phyloP scores from a whole-genome alignment of 306 rosid species.

The Lupinus albus region DNA sequence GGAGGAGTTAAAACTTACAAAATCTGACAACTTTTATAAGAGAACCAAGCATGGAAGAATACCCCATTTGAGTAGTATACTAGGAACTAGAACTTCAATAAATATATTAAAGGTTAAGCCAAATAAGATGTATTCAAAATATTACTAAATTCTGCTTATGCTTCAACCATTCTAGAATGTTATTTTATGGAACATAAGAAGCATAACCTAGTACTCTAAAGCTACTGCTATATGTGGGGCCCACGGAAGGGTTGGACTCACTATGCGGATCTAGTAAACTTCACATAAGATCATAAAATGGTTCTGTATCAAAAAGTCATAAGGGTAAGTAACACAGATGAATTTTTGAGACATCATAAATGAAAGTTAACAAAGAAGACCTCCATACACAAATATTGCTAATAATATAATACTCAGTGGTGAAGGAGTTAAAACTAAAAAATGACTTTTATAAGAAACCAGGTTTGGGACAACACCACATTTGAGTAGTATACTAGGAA shows the following conservation, averaged over 20 bases:
- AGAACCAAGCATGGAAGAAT: slow-evolving; percentile 1
- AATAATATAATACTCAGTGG: slow-evolving; percentile 31
- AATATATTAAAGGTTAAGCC: neutral
- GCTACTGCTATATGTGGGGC: neutral
- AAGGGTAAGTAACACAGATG: slow-evolving; percentile 22
- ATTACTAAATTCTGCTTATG: slow-evolving; percentile 9
- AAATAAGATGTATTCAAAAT: neutral
- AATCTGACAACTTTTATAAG: slow-evolving; percentile 6
- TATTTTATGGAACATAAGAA: slow-evolving; percentile 21
- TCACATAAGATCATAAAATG: slow-evolving; percentile 34
- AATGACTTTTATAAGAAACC: slow-evolving; percentile 5
- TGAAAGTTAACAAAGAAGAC: slow-evolving; percentile 18
- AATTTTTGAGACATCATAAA: slow-evolving; percentile 22
- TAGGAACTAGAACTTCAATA: slow-evolving; percentile 6
- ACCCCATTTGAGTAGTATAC: slow-evolving; percentile 11
- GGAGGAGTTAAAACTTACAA: neutral
- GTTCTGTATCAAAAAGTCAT: slow-evolving; percentile 14
- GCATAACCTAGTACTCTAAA: neutral
- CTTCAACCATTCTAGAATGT: slow-evolving; percentile 33
- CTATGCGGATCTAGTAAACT: neutral
- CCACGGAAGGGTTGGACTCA: neutral
- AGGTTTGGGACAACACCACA: slow-evolving; percentile 8
- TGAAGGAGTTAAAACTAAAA: neutral
- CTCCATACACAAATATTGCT: neutral
- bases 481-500: slow-evolving; percentile 25